phyloP scores from a whole-genome alignment of 2,329 filamentous ascomycete genomes.

The Fusarium concolor region DNA sequence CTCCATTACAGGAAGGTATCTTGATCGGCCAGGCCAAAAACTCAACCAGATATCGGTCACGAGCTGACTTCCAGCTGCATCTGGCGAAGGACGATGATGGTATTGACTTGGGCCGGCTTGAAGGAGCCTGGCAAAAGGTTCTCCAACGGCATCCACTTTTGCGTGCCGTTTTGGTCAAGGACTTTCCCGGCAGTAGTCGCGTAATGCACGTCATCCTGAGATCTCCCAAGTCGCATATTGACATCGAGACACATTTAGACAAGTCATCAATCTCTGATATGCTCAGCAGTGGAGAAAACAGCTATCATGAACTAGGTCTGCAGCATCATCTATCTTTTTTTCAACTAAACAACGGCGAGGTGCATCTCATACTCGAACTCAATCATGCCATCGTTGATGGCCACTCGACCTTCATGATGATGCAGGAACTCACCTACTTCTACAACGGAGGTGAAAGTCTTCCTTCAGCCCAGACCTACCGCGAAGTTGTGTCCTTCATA shows the following conservation, averaged over 20 bases:
- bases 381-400: constrained; percentile 51
- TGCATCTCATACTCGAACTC: constrained; percentile 46
- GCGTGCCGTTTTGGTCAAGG: constrained; percentile 18
- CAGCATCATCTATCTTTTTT: constrained; percentile 32
- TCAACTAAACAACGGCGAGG: constrained; percentile 2
- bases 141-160: constrained; percentile 12
- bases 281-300: not conserved
- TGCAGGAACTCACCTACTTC: constrained; percentile 44
- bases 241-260: not conserved
- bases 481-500: constrained; percentile 10
- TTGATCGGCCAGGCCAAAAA: constrained; percentile 22
- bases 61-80: not conserved
- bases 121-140: constrained; percentile 16
- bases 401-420: constrained; percentile 45
- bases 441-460: constrained; percentile 37
- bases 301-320: not conserved
- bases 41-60: not conserved
- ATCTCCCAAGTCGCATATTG: not conserved
- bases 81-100: constrained; percentile 1
- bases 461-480: not conserved
- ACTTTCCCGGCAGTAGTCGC: constrained; percentile 4
- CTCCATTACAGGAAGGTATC: constrained; percentile 34
- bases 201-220: constrained; percentile 25
- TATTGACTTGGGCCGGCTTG: not conserved
- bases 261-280: not conserved